Evolutionary conservation across 2,329 filamentous ascomycete species (phyloP), one percentile per base, ranked within the genome.

Genomic region (Penicillium brasilianum): DNA sequence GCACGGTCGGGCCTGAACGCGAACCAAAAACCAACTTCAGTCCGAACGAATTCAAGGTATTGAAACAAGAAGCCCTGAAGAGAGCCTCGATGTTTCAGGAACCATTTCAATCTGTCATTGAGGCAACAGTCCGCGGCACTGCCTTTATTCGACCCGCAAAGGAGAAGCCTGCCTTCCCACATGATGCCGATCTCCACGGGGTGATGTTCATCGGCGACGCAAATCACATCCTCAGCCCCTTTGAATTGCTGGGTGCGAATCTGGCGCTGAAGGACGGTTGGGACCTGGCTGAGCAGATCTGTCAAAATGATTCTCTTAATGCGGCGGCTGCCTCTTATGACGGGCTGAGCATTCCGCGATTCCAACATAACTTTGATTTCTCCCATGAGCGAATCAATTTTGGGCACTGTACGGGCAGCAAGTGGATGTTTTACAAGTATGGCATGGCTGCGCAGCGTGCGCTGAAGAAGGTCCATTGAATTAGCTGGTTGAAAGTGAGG

Each of bases 221-320:
- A 49, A 84, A 84, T 61, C 82, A 84, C 64, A 80, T 81, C 1
- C 72, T 83, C 4, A 82, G 76, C 52, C 79, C 81, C 0, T 84
- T 83, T 70, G 79, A 81, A 8, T 80, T 81, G 0, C 79, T 76
- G 55, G 82, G 82, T 0, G 81, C 80, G 0, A 83, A 82, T 62
- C 61, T 83, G 46, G 82, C 81, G 4, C 61, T 83, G 22, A 77
- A 74, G 54, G 81, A 84, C 63, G 81, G 73, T 0, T 81, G 77
- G 75, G 78, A 82, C 51, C 68, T 82, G 20, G 81, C 79, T 3
- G 72, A 78, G 57, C 71, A 79, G 51, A 63, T 83, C 39, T 78
- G 75, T 52, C 57, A 57, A 5, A 64, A 58, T 5, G 39, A n/a
- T 3, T 71, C 69, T 0, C 54, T 80, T 11, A 54, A 51, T 2